Percentiles rank a stretch among this genome's conserved stretches.
phyloP scores from a whole-genome alignment of 495 filamentous ascomycete species.

The Chaetomidium leptoderma region DNA sequence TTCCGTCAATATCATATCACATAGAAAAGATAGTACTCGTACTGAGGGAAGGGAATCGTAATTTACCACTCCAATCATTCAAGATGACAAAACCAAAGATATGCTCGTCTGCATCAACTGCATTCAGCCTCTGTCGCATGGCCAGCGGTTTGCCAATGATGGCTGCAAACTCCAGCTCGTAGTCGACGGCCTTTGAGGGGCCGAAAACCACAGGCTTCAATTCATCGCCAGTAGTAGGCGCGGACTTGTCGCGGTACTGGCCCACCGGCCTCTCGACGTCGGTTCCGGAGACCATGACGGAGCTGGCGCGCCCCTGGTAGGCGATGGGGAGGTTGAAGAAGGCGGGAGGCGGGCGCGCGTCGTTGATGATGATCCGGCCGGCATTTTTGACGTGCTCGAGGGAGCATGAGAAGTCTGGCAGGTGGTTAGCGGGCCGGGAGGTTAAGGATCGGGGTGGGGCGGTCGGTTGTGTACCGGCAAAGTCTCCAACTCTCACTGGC shows the following conservation, averaged over 20 bases:
- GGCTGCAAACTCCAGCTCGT: slow-evolving; percentile 61
- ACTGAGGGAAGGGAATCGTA: background rate
- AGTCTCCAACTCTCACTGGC: slow-evolving; percentile 4
- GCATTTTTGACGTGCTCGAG: slow-evolving; percentile 3
- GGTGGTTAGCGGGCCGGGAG: too few relatives aligned
- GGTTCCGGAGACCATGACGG: background rate
- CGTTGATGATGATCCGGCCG: slow-evolving; percentile 8
- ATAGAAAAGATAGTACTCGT: background rate
- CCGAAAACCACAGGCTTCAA: slow-evolving; percentile 44
- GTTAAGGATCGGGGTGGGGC: too few relatives aligned
- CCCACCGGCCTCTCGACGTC: slow-evolving; percentile 1
- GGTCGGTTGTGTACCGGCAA: background rate
- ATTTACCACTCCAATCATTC: slow-evolving; percentile 65
- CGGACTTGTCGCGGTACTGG: slow-evolving; percentile 4
- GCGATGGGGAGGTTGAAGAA: slow-evolving; percentile 7
- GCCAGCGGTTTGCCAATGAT: slow-evolving; percentile 42
- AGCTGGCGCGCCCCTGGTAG: slow-evolving; percentile 6
- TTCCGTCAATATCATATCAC: background rate
- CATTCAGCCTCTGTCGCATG: slow-evolving; percentile 54
- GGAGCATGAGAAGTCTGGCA: slow-evolving; percentile 3
- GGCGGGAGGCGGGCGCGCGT: slow-evolving; percentile 1
- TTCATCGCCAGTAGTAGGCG: background rate
- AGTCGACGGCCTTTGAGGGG: slow-evolving; percentile 58
- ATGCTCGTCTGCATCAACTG: slow-evolving; percentile 59
- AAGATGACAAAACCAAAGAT: slow-evolving; percentile 71